Percentiles rank a stretch among this genome's conserved stretches.
These are phyloP conservation scores for Lasiodiplodia theobromae DNA, from an alignment of 2,329 filamentous ascomycete genomes.

Conservation along the genomic window DNA sequence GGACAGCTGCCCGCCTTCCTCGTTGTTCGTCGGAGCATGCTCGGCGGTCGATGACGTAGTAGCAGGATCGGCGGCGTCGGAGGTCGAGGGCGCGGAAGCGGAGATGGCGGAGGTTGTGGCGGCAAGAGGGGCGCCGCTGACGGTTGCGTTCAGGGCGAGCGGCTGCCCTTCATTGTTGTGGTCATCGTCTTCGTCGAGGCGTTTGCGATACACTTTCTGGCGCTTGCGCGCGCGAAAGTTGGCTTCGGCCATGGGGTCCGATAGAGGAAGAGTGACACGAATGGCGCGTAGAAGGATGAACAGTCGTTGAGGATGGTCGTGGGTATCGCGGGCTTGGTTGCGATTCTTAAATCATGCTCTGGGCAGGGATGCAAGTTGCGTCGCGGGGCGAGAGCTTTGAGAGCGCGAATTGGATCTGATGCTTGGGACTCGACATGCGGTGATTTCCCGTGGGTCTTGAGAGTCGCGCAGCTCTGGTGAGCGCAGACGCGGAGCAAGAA, in stretches of 20 bases:
- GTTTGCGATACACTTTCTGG: constrained; percentile 59
- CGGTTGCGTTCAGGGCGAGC: background rate
- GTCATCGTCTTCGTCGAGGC: constrained; percentile 42
- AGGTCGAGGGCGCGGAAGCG: background rate
- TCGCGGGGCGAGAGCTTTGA: background rate
- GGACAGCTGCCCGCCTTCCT: constrained; percentile 41
- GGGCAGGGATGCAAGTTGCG: background rate
- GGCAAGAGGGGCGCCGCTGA: background rate
- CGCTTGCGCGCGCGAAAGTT: constrained; percentile 59
- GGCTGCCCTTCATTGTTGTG: background rate
- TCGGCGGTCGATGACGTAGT: constrained; percentile 12
- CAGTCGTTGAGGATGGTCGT: background rate
- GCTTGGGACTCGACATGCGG: background rate
- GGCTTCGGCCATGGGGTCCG: constrained; percentile 35
- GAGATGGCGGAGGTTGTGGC: background rate
- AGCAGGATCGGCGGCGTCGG: background rate
- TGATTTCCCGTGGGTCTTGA: background rate
- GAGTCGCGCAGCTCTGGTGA: background rate
- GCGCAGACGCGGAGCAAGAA: background rate
- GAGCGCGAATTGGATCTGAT: background rate
- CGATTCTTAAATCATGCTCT: background rate
- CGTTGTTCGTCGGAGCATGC: background rate
- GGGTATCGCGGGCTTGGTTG: constrained; percentile 1
- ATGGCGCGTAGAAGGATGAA: background rate
- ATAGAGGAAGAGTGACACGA: background rate